Percentiles rank a stretch among this genome's conserved stretches.
Conservation (phyloP, 2,329 filamentous ascomycete species). For the Thermoascus crustaceus region DNA sequence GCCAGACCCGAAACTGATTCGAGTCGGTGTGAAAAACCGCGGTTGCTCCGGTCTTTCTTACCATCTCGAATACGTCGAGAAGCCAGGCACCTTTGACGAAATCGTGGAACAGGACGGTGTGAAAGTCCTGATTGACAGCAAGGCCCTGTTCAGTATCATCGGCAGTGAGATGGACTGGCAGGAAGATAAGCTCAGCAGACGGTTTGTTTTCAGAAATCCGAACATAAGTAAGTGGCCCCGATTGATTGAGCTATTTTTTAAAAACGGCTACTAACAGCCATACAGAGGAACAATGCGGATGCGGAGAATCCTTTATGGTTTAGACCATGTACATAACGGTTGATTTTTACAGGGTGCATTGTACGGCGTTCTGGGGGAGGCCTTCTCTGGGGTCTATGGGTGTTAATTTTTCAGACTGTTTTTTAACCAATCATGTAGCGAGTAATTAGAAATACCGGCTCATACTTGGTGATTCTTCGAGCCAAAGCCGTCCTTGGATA, state of each 20-base stretch:
- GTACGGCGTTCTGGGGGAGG: constrained; percentile 24
- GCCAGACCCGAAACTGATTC: constrained; percentile 85
- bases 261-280: constrained; percentile 15
- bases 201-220: constrained; percentile 92
- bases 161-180: constrained; percentile 99
- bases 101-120: constrained; percentile 92
- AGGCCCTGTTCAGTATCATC: constrained; percentile 95
- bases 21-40: constrained; percentile 86
- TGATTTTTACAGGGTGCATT: constrained; percentile 23
- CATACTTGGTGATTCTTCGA: no score
- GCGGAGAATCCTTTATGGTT: constrained; percentile 93
- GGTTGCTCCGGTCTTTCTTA: constrained; percentile 93
- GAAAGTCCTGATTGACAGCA: constrained; percentile 91
- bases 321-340: constrained; percentile 18
- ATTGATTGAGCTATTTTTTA: neutral
- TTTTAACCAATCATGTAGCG: no score
- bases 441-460: no score
- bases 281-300: constrained; percentile 88
- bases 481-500: no score
- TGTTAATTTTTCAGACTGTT: no score
- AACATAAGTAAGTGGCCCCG: constrained; percentile 76
- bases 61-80: constrained; percentile 90
- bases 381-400: neutral
- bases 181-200: constrained; percentile 85
- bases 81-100: constrained; percentile 81